Percentiles rank a stretch among this genome's conserved stretches.
These are phyloP conservation scores for Castanopsis chinensis DNA, from an alignment of 306 rosid genomes.

Conservation along the genomic window DNA sequence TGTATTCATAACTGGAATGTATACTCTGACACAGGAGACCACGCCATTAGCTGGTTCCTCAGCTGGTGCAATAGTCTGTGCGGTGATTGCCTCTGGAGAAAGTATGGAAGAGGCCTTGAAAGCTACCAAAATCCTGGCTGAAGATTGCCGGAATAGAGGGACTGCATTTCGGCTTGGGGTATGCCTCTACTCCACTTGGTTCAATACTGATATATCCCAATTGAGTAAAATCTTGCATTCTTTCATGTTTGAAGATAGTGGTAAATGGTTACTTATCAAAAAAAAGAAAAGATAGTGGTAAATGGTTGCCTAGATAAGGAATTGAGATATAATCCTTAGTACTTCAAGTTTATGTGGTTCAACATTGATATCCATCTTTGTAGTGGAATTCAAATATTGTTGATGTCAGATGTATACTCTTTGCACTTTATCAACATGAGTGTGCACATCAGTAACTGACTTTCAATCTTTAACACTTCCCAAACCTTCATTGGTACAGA, in stretches of 20 bases:
- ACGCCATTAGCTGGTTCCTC: conserved; percentile 98
- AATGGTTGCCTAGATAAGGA: neutral
- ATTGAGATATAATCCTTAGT: neutral
- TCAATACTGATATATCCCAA: neutral
- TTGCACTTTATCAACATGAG: neutral
- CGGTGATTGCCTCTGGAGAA: conserved; percentile 88
- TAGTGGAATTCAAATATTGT: neutral
- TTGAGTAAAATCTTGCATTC: neutral
- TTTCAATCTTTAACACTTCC: neutral
- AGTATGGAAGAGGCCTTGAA: conserved; percentile 77
- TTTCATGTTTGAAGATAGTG: neutral
- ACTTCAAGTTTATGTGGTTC: neutral
- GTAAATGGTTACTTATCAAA: neutral
- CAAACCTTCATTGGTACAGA: neutral
- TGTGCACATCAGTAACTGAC: neutral
- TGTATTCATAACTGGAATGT: neutral
- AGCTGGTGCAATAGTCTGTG: conserved; percentile 96
- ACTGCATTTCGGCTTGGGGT: conserved; percentile 99
- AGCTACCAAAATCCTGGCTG: conserved; percentile 86
- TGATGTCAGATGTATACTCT: neutral
- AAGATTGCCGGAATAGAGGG: conserved; percentile 81
- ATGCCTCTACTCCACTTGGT: conserved; percentile 19
- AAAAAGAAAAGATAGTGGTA: too few species aligned
- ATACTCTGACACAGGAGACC: conserved; percentile 57
- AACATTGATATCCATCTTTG: neutral